A percentile compares a stretch with the other conserved stretches of the same genome.
Evolutionary conservation across 179 eudicot genomes (phyloP).

Genomic region (Beta macrorhiza): DNA sequence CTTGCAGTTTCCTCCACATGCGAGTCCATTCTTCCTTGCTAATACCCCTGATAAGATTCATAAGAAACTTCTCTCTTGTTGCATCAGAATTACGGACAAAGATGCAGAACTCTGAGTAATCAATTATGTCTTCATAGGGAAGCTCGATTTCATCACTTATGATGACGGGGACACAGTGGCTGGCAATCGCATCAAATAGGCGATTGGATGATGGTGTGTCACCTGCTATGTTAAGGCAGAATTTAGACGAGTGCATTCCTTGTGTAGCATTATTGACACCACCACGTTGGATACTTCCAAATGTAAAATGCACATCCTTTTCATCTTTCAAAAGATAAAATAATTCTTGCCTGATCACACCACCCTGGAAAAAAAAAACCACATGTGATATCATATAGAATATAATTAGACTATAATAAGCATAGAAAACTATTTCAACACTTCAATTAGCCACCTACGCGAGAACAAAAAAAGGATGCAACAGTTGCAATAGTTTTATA

Average conservation of each 20-base stretch:
- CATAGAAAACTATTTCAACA: too few relatives aligned
- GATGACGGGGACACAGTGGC: conserved; percentile 91
- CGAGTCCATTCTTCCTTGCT: conserved; percentile 75
- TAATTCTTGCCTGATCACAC: conserved; percentile 67
- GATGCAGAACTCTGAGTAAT: conserved; percentile 77
- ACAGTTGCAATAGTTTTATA: too few relatives aligned
- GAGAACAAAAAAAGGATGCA: background rate
- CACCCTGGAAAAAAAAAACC: conserved; percentile 54
- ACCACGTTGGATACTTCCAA: conserved; percentile 61
- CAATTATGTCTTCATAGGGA: conserved; percentile 74
- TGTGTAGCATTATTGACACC: conserved; percentile 57
- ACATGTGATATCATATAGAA: background rate
- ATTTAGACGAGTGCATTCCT: conserved; percentile 86
- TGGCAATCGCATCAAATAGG: conserved; percentile 88
- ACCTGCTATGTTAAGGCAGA: conserved; percentile 93
- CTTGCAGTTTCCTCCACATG: conserved; percentile 67
- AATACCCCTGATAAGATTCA: conserved; percentile 61
- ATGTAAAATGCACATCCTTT: conserved; percentile 76
- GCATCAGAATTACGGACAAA: conserved; percentile 74
- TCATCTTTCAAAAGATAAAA: conserved; percentile 69
- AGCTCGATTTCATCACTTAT: conserved; percentile 89
- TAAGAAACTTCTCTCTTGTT: conserved; percentile 51
- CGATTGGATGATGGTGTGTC: conserved; percentile 96
- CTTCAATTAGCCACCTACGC: too few relatives aligned
- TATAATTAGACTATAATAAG: too few relatives aligned